These are phyloP conservation scores for Pichia membranifaciens DNA, from an alignment of 805 yeast genomes.

Conservation along the genomic window DNA sequence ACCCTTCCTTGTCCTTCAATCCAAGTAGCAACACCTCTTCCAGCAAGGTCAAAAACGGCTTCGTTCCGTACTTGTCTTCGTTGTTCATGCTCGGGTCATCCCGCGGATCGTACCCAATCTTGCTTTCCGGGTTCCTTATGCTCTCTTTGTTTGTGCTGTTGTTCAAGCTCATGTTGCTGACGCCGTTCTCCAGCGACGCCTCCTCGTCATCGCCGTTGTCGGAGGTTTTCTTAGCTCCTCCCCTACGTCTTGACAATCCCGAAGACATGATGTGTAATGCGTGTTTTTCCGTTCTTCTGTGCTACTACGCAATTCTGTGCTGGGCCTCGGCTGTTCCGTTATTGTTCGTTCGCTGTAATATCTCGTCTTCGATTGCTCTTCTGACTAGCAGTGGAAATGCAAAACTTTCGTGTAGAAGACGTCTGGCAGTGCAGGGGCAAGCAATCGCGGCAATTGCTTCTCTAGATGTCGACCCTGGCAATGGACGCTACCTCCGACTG, in stretches of 20 bases:
- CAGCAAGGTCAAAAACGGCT: conserved; percentile 84
- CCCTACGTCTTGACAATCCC: conserved; percentile 74
- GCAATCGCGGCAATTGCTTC: no score
- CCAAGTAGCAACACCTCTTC: conserved; percentile 94
- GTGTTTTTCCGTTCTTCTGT: background rate
- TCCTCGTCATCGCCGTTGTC: conserved; percentile 26
- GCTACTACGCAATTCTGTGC: background rate
- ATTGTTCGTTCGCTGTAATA: no score
- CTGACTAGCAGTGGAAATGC: no score
- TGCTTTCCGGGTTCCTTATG: conserved; percentile 27
- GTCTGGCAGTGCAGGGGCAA: no score
- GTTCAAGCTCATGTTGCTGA: background rate
- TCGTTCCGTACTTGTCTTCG: conserved; percentile 32
- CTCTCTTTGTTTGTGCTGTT: background rate
- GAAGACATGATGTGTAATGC: conserved; percentile 28
- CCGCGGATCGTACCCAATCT: conserved; percentile 76
- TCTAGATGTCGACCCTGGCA: no score
- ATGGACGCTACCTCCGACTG: no score
- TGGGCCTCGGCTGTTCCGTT: no score
- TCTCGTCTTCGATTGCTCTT: background rate
- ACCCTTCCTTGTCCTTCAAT: conserved; percentile 92
- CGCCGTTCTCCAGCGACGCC: conserved; percentile 16
- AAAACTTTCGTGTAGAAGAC: no score
- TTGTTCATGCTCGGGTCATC: conserved; percentile 39
- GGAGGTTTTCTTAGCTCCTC: conserved; percentile 31